Evolutionary conservation across 2,329 filamentous ascomycete species (phyloP).

Genomic region (Pseudocercospora pini-densiflorae): DNA sequence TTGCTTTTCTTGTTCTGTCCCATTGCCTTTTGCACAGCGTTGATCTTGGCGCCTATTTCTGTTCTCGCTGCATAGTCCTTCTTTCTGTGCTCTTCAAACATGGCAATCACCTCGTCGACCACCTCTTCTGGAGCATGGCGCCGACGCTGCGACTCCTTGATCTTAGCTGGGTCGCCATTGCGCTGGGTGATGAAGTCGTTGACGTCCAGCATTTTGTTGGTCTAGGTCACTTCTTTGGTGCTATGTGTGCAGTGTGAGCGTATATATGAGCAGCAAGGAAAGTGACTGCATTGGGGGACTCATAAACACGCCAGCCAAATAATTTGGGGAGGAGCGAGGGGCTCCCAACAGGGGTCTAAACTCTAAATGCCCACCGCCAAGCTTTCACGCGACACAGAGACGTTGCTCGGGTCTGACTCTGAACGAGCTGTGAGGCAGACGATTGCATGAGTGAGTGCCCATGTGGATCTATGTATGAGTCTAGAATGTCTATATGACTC

Average conservation of each 20-base stretch:
- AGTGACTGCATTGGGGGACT: neutral
- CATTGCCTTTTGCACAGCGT: conserved; percentile 87
- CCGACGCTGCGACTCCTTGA: conserved; percentile 87
- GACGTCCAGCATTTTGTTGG: conserved; percentile 46
- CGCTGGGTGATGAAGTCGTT: conserved; percentile 70
- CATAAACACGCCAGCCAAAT: neutral
- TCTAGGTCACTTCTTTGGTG: neutral
- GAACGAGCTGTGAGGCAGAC: neutral
- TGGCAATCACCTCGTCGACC: conserved; percentile 86
- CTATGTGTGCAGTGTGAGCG: neutral
- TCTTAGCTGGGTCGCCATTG: conserved; percentile 87
- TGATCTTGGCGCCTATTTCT: conserved; percentile 83
- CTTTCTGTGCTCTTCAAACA: conserved; percentile 84
- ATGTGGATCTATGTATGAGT: neutral
- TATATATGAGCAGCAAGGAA: neutral
- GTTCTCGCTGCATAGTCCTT: conserved; percentile 63
- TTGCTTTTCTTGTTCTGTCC: conserved; percentile 93
- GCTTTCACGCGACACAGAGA: neutral
- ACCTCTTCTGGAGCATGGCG: conserved; percentile 79
- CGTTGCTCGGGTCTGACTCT: neutral
- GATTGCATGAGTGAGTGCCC: neutral
- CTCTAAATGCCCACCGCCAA: neutral
- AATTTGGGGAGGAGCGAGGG: conserved; percentile 1
- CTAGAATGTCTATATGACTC: neutral
- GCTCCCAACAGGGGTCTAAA: neutral